phyloP scores from a whole-genome alignment of 2,329 filamentous ascomycete genomes.

The Xylariaceae sp. region DNA sequence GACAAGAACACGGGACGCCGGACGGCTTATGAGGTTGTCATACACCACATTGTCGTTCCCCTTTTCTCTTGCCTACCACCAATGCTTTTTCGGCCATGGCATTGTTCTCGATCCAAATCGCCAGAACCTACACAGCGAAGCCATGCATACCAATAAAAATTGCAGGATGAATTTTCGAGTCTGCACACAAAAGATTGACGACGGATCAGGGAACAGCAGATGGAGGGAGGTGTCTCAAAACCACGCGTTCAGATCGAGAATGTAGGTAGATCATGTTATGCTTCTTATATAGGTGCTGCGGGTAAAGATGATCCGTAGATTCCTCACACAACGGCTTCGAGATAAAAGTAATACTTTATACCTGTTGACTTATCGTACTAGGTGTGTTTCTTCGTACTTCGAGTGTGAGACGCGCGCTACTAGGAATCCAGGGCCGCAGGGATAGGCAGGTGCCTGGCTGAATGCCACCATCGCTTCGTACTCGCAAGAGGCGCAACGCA shows the following conservation, averaged over 20 bases:
- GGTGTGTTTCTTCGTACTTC: background rate
- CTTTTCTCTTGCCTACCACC: background rate
- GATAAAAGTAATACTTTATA: background rate
- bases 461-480: slow-evolving; percentile 9
- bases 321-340: slow-evolving; percentile 1
- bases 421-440: background rate
- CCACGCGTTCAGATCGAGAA: background rate
- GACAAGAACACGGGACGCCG: slow-evolving; percentile 1
- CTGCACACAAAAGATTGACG: background rate
- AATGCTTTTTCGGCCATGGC: slow-evolving; percentile 7
- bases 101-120: slow-evolving; percentile 1
- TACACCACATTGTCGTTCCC: background rate
- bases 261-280: background rate
- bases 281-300: background rate
- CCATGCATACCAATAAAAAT: background rate
- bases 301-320: background rate
- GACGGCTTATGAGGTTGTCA: background rate
- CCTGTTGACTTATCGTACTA: no score
- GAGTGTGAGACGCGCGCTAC: slow-evolving; percentile 1
- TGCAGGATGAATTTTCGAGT: background rate
- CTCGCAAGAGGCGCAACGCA: background rate
- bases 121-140: background rate
- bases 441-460: slow-evolving; percentile 6
- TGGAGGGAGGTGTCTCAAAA: background rate
- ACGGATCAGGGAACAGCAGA: background rate